Base-by-base conservation (phyloP, 164 flowering plant genomes). In the Chimonanthus salicifolius region DNA sequence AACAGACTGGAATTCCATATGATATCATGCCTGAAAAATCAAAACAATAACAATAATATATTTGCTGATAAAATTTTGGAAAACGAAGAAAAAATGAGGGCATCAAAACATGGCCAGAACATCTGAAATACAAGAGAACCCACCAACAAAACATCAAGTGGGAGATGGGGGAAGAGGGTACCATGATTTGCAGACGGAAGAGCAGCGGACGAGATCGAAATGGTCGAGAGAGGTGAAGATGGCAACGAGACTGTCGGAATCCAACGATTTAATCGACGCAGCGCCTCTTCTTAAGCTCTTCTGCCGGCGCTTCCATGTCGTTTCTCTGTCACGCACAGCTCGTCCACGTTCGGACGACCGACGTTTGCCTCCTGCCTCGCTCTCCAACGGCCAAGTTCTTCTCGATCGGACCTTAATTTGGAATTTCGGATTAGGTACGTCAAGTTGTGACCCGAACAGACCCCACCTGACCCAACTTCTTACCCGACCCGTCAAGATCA, bases 121-220 rank as follows among this genome's bases (percentile, higher is more conserved):
- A 67, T 7, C 46, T 45, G 62, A 21, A 18, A 65, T 11, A 58
- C 0, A 10, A 47, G 62, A 60, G n/a, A 68, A 4, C 44, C 49
- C 15, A 18, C 44, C 5, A 49, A 18, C 11, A 64, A 6, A 6
- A 10, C 10, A 44, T 47, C 1, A 10, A 5, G 18, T 43, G 45
- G 7, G 4, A 33, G 62, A 20, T 33, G 60, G 6, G 47, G 58
- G 47, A 58, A 13, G 15, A 15, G 49, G 58, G 33, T 67, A 94
- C 98, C 97, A 94, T 68, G 85, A 87, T 79, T 84, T 90, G 85
- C 92, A 94, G 78, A 92, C 98, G 58, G 79, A 77, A 9, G 92
- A 84, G 74, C 91, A 90, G 47, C 90, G 96, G 49, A 77, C 87
- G 72, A 94, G 84, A 72, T 87, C 92, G 82, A 90, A 84, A 72